Conservation (phyloP, 352 stramenopile genomes). For the Globisporangium orthogonon region DNA sequence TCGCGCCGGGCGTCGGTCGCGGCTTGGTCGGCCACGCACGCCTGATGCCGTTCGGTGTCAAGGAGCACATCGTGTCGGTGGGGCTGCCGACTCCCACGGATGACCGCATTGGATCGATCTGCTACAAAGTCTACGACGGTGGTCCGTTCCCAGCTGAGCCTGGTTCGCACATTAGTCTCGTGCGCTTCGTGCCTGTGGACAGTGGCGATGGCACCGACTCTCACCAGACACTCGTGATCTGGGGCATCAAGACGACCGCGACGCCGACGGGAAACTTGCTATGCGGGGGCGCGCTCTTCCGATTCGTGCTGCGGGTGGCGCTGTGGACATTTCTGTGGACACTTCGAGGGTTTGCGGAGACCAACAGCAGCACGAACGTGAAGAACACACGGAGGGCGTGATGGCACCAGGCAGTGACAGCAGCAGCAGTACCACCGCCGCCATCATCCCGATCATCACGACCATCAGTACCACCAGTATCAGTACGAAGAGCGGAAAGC, state of each 20-base stretch:
- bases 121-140: slow-evolving; percentile 11
- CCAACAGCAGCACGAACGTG: too few species aligned
- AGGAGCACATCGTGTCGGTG: neutral
- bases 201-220: slow-evolving; percentile 6
- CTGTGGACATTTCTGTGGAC: slow-evolving; percentile 23
- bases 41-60: too few species aligned
- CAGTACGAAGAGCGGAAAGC: slow-evolving; percentile 1
- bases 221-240: slow-evolving; percentile 43
- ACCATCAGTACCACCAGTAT: slow-evolving; percentile 1
- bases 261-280: slow-evolving; percentile 37
- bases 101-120: slow-evolving; percentile 22
- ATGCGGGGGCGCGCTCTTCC: slow-evolving; percentile 26
- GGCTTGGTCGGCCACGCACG: too few species aligned
- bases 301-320: slow-evolving; percentile 28
- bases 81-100: slow-evolving; percentile 6
- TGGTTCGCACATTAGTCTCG: slow-evolving; percentile 36
- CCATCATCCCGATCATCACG: too few species aligned
- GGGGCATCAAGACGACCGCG: slow-evolving; percentile 54
- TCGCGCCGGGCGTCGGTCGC: too few species aligned
- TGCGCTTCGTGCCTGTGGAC: slow-evolving; percentile 44
- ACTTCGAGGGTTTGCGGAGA: slow-evolving; percentile 5
- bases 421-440: too few species aligned
- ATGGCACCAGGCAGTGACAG: too few species aligned
- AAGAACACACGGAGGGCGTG: too few species aligned
- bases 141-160: slow-evolving; percentile 36